These are phyloP conservation scores for Arthrinium phaeospermum DNA, from an alignment of 2,329 filamentous ascomycete genomes.

Conservation along the genomic window DNA sequence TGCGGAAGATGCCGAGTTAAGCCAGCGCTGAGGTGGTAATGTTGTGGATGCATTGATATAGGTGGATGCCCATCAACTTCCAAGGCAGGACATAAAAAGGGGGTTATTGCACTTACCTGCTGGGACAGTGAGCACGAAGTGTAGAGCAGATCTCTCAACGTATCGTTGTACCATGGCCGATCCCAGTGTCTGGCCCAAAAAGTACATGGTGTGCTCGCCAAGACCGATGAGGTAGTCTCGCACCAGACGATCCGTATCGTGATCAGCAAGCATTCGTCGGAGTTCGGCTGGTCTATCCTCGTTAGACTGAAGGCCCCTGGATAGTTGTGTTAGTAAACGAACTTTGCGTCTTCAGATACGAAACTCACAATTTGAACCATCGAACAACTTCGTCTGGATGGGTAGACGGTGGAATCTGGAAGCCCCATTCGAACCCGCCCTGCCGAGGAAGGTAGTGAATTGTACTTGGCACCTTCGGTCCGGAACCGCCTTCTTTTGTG, in stretches of 20 bases:
- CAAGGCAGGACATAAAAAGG: neutral
- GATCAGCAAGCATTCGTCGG: neutral
- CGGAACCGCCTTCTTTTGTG: no score
- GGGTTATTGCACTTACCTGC: neutral
- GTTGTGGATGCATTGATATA: no score
- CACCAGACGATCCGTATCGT: neutral
- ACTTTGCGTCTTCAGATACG: no score
- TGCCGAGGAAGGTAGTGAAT: neutral
- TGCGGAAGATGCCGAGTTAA: no score
- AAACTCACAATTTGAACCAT: neutral
- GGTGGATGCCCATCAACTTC: no score
- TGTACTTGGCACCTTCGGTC: neutral
- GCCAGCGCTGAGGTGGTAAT: no score
- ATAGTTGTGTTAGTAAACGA: no score
- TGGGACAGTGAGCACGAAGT: neutral
- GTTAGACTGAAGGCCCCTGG: neutral
- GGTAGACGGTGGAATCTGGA: neutral
- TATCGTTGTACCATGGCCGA: fast-evolving
- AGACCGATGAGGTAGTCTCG: neutral
- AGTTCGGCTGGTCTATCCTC: neutral
- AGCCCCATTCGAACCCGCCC: neutral
- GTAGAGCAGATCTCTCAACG: neutral
- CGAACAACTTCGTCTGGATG: neutral
- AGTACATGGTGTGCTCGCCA: neutral
- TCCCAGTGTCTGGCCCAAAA: neutral